Base-by-base conservation (phyloP, 768 basidiomycete genomes). In the Trametes villosa region DNA sequence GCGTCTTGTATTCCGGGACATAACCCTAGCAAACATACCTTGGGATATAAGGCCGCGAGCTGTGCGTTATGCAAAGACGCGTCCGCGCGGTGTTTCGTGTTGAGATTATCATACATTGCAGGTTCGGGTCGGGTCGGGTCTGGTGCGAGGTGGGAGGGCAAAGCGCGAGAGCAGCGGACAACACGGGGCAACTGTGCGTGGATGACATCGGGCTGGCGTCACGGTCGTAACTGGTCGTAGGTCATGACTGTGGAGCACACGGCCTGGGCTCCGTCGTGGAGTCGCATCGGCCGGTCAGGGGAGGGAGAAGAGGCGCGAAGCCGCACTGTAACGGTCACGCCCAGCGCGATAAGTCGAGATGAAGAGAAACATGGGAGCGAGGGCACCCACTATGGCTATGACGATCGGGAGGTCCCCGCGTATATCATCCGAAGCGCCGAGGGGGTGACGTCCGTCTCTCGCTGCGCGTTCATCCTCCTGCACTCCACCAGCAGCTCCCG, bases 401-500 rank as follows among this genome's bases (percentile, higher is more conserved):
- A 57, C 31, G 40, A 46, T 46, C 51, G 55, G 41, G 55, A 63
- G 6, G 46, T 38, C 4, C 57, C 46, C 3, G 62, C 53, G 52
- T 63, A 63, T 29, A 63, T 55, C 57, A 63, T 63, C 42, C 48
- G 57, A 26, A 63, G 45, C 36, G 55, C 57, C 15, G 62, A 53
- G 9, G 62, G 53, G 13, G 56, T 50, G 30, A 59, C 57, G 41
- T 63, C 62, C 47, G 50, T 40, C 45, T 63, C 62, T 22, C 62
- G 57, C 33, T 59, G 52, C 20, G 61, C 57, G 17, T 64, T 63
- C 72, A 79, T 86, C 59, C 75, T 77, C 41, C 79, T 75, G 49
- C 86, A 86, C 68, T 87, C 85, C 50, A 79, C 79, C 59, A 88
- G 64, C 42, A 90, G 66, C 57, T 81, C 77, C 47, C 85, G 80